phyloP scores from a whole-genome alignment of 2,329 filamentous ascomycete species.

The Monilinia vaccinii-corymbosi region DNA sequence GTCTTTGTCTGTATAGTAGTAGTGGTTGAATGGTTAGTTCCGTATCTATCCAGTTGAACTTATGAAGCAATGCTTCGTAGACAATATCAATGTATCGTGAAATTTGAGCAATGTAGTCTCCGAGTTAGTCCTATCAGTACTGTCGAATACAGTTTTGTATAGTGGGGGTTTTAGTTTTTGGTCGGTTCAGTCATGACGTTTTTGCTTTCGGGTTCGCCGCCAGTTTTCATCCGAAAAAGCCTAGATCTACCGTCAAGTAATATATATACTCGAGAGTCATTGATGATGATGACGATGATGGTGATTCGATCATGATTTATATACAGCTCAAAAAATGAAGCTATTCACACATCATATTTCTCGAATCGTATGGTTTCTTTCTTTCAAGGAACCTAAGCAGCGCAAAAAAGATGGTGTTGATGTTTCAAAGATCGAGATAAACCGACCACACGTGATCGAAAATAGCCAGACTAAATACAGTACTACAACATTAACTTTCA shows the following conservation, averaged over 20 bases:
- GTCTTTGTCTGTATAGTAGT: background rate
- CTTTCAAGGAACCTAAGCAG: background rate
- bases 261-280: background rate
- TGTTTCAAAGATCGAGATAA: too few relatives aligned
- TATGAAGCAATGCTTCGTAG: background rate
- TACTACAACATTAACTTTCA: too few relatives aligned
- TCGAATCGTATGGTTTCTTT: background rate
- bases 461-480: too few relatives aligned
- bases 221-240: background rate
- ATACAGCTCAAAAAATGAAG: background rate
- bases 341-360: background rate
- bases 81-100: background rate
- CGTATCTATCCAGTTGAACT: background rate
- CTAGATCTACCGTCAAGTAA: background rate
- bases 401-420: background rate
- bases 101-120: background rate
- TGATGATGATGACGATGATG: too few relatives aligned
- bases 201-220: background rate
- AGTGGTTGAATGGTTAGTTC: background rate
- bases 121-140: background rate
- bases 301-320: too few relatives aligned
- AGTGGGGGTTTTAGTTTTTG: background rate
- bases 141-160: background rate
- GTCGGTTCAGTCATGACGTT: background rate
- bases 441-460: constrained; percentile 1